A percentile compares a stretch with the other conserved stretches of the same genome.
phyloP scores from a whole-genome alignment of 805 yeast species.

The Brettanomyces nanus region DNA sequence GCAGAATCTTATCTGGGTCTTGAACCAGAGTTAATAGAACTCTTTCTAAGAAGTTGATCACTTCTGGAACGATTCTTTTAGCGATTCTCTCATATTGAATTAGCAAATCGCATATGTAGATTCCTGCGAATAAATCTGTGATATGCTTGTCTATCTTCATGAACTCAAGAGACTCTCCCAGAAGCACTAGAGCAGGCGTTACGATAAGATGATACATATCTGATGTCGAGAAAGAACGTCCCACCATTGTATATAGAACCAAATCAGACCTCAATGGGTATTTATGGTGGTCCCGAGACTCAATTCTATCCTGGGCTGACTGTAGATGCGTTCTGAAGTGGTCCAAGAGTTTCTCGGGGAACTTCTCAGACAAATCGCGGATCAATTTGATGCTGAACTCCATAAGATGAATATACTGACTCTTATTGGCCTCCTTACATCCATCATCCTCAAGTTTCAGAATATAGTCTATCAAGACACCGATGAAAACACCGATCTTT shows the following conservation, averaged over 20 bases:
- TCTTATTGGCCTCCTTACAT: constrained; percentile 11
- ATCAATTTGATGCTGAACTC: constrained; percentile 35
- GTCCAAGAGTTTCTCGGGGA: constrained; percentile 55
- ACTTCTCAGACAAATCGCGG: constrained; percentile 55
- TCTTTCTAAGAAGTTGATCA: constrained; percentile 48
- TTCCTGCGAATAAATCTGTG: constrained; percentile 41
- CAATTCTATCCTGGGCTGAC: constrained; percentile 48
- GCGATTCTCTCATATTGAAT: constrained; percentile 71
- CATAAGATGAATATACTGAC: constrained; percentile 24
- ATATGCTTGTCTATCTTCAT: constrained; percentile 25
- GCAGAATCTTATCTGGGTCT: constrained; percentile 19
- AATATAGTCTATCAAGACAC: constrained; percentile 55
- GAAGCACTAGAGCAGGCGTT: constrained; percentile 70
- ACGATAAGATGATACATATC: constrained; percentile 91
- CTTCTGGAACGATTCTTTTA: constrained; percentile 79
- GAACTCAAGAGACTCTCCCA: constrained; percentile 62
- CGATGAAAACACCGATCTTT: constrained; percentile 54
- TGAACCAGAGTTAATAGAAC: constrained; percentile 38
- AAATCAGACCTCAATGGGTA: constrained; percentile 47
- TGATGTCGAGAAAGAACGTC: constrained; percentile 81
- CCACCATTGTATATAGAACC: constrained; percentile 61
- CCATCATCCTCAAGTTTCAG: constrained; percentile 37
- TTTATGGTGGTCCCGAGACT: constrained; percentile 15
- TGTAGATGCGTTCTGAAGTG: constrained; percentile 50
- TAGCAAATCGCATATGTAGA: constrained; percentile 57